Base-by-base conservation (phyloP, 768 basidiomycete species). In the Serendipita indica region DNA sequence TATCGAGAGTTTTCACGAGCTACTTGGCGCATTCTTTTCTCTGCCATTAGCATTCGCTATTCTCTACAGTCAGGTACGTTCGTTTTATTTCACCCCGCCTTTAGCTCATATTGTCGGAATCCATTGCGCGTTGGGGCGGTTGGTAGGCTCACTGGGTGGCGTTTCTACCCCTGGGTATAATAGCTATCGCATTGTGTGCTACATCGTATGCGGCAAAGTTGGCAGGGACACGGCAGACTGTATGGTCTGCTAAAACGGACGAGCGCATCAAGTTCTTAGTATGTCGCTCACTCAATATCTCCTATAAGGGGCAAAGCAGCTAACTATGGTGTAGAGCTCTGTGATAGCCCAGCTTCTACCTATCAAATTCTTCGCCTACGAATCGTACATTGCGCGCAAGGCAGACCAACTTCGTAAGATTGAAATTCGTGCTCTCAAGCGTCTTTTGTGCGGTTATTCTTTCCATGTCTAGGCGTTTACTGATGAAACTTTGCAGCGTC, bases 231-330 rank as follows among this genome's bases (percentile, higher is more conserved):
- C 18, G 27, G 4, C 60, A 60, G 30, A 57, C 49, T n/a, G 35
- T 6, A 6, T 60, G 60, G 60, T 56, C 52, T 28, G 37, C 39
- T 27, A 28, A 18, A n/a, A 60, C 60, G 3, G 49, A 56, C 25
- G 28, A 30, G 7, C 32, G 60, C 16, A 33, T 60, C 33, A 56
- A 60, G 37, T 57, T 60, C 35, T 18, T 60, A 10, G 60, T 60
- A 27, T 10, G 58, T 60, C 1, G 5, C 16, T 18, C 1, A n/a
- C n/a, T n/a, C n/a, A n/a, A n/a, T n/a, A n/a, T 5, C 6, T 39
- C 14, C 30, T 3, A n/a, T 33, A 12, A 56, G 10, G 7, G 2
- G 22, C 45, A 10, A 16, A 10, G 49, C 32, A 4, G n/a, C 22
- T 54, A 12, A 54, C 32, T 10, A 27, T 54, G 22, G 10, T 25